Evolutionary conservation across 306 rosid species (phyloP), one percentile per base, ranked within the genome.

Genomic region (Quercus cerris): DNA sequence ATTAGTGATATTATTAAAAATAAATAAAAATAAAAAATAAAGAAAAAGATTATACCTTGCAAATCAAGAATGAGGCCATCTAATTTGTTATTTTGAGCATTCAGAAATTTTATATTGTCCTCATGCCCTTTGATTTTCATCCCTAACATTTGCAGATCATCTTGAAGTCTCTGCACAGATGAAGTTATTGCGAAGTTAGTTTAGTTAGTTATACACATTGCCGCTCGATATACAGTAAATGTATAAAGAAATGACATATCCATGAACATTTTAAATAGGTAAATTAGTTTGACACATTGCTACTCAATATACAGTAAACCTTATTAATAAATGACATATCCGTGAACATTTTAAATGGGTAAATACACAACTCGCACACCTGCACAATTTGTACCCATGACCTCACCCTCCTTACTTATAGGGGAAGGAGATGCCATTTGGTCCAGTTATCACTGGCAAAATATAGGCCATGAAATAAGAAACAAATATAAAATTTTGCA

Each of bases 111-210:
- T 56, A 93, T 22, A 84, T 69, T 87, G 52, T 91, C 97, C 76
- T 95, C 99, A 12, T 90, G 97, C 82, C 86, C 86, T 83, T 91
- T 93, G 57, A 95, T 89, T 86, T 91, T 89, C 78, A 71, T 33
- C 79, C 98, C 98, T 28, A 93, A 81, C 61, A 5, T 58, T 19
- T 83, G 94, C 25, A 95, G 86, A 82, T 90, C 98, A 73, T 85
- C 96, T 88, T 95, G 91, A 62, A 91, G 89, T 82, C 78, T 95
- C 99, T 95, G 91, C 81, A 79, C 27, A 77, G 70, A 86, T 81
- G 75, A 62, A 77, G 70, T 31, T 18, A 69, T 74, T 12, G 46
- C 28, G 52, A 66, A 84, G 79, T 86, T 71, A 77, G 85, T 78
- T 75, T 38, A 10, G 70, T 27, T 23, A 25, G 67, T 38, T 38